Base-by-base conservation (phyloP, 1,139 yeast genomes). In the Tardiomyces blankii region DNA sequence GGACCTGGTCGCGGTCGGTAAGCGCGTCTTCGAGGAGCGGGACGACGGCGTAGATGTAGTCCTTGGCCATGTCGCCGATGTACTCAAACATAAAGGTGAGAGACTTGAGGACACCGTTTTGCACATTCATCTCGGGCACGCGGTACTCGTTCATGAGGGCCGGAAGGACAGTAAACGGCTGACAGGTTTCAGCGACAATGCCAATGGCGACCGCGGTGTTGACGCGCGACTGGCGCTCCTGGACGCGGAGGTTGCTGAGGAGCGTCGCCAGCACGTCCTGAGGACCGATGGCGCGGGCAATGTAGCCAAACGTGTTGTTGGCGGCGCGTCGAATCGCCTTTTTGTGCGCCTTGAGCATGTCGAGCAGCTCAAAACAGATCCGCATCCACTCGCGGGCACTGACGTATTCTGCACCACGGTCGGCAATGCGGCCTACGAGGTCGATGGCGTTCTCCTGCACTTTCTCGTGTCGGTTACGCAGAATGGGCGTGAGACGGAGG, bases 151-250 rank as follows among this genome's bases (percentile, higher is more conserved):
- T 89, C 95, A 93, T 86, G 41, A 93, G 69, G 0, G 96, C 95
- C 0, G 99, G 98, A n/a, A 93, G 65, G 0, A 91, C 95, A 0
- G 97, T 86, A 63, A 86, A 91, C 0, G 98, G 96, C 0, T 86
- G 78, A 66, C 98, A 91, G 0, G 84, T 80, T 48, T 89, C 94
- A 0, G 98, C 97, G 13, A 93, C 95, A 56, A 93, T 89, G 35
- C 96, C 98, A 55, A 93, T 86, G 0, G 99, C 99, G 40, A 93
- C 97, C 1, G 98, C 96, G 0, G 98, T 88, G 61, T 96, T 89
- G 12, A 93, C 96, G 58, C 99, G 81, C 41, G 88, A 72, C 64
- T 93, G 98, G 60, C 99, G 85, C 59, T 91, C 98, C 62, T 91
- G 97, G 3, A 89, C 95, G 49, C 87, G 74, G 51, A 93, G 68